Evolutionary conservation across 2,329 filamentous ascomycete genomes (phyloP).

Genomic region (Trichoderma sp.): DNA sequence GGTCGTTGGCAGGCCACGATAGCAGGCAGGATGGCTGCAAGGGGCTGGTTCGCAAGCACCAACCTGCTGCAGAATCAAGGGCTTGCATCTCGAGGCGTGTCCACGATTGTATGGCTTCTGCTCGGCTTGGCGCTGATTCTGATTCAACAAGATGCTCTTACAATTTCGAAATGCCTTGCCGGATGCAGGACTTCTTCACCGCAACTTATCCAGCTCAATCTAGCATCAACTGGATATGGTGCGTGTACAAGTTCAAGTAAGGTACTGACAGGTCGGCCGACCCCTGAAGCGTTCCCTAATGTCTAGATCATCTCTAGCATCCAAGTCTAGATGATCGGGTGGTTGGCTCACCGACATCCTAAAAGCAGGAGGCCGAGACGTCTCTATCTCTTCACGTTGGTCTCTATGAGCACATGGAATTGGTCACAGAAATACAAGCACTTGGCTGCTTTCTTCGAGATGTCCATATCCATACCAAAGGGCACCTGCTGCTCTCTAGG

Average conservation of each 20-base stretch:
- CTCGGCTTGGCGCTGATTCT: not conserved
- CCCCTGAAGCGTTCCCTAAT: not conserved
- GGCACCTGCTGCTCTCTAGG: not conserved
- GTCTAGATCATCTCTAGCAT: not conserved
- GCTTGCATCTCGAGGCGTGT: not conserved
- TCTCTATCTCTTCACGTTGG: not conserved
- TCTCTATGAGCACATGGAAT: not conserved
- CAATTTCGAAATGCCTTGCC: not conserved
- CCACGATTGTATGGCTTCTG: not conserved
- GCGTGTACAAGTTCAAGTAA: not conserved
- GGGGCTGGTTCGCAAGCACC: not conserved
- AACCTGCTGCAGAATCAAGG: not conserved
- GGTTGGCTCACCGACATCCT: not conserved
- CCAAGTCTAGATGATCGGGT: not conserved
- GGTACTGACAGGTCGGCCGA: not conserved
- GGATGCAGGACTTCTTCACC: not conserved
- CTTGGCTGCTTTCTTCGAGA: not conserved
- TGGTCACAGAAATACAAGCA: not conserved
- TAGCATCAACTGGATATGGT: not conserved
- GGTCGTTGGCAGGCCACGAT: not conserved
- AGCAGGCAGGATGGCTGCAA: not conserved
- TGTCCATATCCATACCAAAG: not conserved
- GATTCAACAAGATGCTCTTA: not conserved
- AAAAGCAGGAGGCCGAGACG: not conserved
- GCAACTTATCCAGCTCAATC: not conserved